Base-by-base conservation (phyloP, 306 rosid genomes). In the Cicer bijugum region DNA sequence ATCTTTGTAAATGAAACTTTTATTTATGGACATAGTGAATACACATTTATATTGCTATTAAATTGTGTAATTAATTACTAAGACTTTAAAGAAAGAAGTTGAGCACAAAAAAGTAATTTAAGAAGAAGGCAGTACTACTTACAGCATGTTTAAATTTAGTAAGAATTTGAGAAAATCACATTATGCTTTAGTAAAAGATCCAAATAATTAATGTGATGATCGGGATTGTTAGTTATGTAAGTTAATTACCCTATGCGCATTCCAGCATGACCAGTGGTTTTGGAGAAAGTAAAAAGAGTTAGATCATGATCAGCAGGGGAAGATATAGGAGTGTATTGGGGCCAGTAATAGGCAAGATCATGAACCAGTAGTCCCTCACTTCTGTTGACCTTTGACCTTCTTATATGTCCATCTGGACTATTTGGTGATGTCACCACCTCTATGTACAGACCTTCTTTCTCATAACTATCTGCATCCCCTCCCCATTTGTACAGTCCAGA, bases 271-370 rank as follows among this genome's bases (percentile, higher is more conserved):
- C 97, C 97, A 1, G 97, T 91, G 80, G 83, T 78, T 67, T 93
- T 93, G 6, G 98, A 90, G 79, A 88, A 82, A 0, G 98, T 91
- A 84, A 93, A 93, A 53, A 93, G 81, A 0, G 83, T 81, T 4
- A 93, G 78, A 63, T 89, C 91, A 53, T 93, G 75, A 69, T 93
- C 88, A 0, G 93, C 67, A 3, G 93, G 88, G 1, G 86, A 83
- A 12, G 97, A 59, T 7, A 93, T 88, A 4, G 98, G 98, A 42
- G 98, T 93, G 72, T 93, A 93, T 4, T 93, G 0, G 96, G 96
- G 98, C 98, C 98, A 93, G 59, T 91, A 93, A 80, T 93, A 93
- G 19, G 98, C 98, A 39, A 93, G 89, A 68, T 93, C 97, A 33
- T 91, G 96, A 40, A 93, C 78, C 86, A 89, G 45, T 43, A 79